phyloP scores from a whole-genome alignment of 257 asterid species.

The Phtheirospermum japonicum region DNA sequence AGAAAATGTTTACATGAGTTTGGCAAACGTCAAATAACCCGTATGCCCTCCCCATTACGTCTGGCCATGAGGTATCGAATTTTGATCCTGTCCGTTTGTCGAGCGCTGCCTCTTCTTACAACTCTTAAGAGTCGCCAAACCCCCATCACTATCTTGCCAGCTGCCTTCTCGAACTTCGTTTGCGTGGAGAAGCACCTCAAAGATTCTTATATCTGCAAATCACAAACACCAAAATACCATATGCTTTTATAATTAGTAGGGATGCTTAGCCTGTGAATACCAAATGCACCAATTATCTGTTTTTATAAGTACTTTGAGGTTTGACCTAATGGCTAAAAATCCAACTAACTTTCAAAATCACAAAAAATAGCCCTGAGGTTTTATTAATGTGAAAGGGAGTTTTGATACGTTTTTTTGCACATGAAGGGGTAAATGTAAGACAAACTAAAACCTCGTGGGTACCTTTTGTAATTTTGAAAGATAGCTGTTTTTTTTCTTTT shows the following conservation, averaged over 20 bases:
- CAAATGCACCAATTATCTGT: too few species aligned
- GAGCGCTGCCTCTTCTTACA: conserved; percentile 74
- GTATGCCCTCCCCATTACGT: conserved; percentile 90
- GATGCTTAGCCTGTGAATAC: too few species aligned
- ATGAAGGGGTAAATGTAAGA: too few species aligned
- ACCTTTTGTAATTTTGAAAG: too few species aligned
- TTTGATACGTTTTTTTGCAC: background rate
- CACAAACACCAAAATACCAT: background rate
- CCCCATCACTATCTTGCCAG: conserved; percentile 53
- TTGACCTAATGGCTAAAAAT: background rate
- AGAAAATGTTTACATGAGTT: conserved; percentile 36
- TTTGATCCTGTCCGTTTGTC: conserved; percentile 39
- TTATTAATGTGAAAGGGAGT: too few species aligned
- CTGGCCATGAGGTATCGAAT: conserved; percentile 52
- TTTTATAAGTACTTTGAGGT: background rate
- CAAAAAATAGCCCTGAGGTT: background rate
- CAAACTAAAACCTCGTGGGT: too few species aligned
- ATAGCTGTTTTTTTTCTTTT: too few species aligned
- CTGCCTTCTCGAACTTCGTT: conserved; percentile 76
- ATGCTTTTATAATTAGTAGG: too few species aligned
- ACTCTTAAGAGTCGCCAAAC: conserved; percentile 34
- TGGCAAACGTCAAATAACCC: conserved; percentile 90
- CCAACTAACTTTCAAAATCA: too few species aligned
- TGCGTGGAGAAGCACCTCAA: conserved; percentile 78
- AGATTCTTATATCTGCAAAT: conserved; percentile 74